Evolutionary conservation across 2,329 filamentous ascomycete species (phyloP), one percentile per base, ranked within the genome.

Genomic region (Fusarium sp.): DNA sequence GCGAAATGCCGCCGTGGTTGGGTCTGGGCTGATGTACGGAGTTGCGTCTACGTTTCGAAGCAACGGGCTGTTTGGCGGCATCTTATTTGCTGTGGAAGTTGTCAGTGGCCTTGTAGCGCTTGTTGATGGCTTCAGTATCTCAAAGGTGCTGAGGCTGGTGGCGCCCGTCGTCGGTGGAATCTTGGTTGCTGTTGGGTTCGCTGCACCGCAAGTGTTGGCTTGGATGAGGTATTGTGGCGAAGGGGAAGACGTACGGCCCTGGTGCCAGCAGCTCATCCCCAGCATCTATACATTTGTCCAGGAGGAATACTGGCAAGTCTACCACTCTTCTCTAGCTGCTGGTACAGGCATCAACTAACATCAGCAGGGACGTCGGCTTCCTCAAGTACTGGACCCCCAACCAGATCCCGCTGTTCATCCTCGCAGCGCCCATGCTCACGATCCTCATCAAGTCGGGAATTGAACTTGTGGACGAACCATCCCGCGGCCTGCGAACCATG

Each of bases 251-350:
- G 65, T 83, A 57, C 84, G 93, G 60, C 88, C 90, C 5, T 99
- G 96, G 96, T 99, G 96, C 78, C 77, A 80, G 18, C 85, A 83
- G 16, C 78, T 82, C n/a, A 68, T 95, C 12, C 96, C 96, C 5
- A 97, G 94, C 78, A 95, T 99, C 65, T 98, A 97, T 81, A 87
- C 90, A 0, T 98, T 92, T 84, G 95, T 98, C 3, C 96, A 99
- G 78, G 86, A 86, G 47, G 85, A 93, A 75, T 98, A 99, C 80
- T 99, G 96, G 95, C 97, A 86, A 79, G 89, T 80, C 7, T 10
- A 11, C 1, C 57, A 11, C 6, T 52, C 11, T 53, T 73, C 46
- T 50, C 2, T 8, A 7, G 7, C n/a, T 36, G 37, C 37, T 34
- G 68, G 61, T 27, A 65, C 62, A 30, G 8, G 2, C n/a, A 27